Evolutionary conservation across 192 early-diverging fungal species (phyloP).

Genomic region (Backusella tarrabulga): DNA sequence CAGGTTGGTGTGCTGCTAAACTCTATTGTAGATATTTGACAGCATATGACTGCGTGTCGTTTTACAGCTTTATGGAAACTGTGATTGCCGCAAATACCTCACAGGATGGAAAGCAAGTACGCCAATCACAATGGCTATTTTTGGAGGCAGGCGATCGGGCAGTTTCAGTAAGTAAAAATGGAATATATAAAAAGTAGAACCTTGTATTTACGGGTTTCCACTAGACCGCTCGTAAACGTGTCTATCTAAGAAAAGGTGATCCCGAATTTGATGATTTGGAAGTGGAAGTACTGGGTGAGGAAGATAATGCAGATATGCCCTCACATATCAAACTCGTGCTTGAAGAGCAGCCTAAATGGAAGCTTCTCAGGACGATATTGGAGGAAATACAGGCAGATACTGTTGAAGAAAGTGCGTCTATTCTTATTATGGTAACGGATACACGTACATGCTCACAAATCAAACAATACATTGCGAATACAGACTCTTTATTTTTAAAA

Average conservation of each 20-base stretch:
- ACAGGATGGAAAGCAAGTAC: slow-evolving; percentile 20
- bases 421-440: slow-evolving; percentile 74
- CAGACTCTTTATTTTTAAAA: slow-evolving; percentile 31
- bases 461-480: slow-evolving; percentile 46
- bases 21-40: slow-evolving; percentile 63
- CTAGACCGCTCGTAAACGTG: slow-evolving; percentile 46
- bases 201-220: not conserved
- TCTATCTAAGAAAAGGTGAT: slow-evolving; percentile 42
- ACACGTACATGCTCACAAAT: slow-evolving; percentile 64
- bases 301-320: slow-evolving; percentile 50
- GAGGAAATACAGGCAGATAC: slow-evolving; percentile 78
- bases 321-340: slow-evolving; percentile 66
- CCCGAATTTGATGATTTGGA: slow-evolving; percentile 15
- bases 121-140: slow-evolving; percentile 78
- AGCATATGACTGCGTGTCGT: slow-evolving; percentile 85
- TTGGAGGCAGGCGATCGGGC: slow-evolving; percentile 84
- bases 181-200: not conserved
- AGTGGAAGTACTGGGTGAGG: too few species aligned
- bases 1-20: not conserved
- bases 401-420: slow-evolving; percentile 43
- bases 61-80: slow-evolving; percentile 84
- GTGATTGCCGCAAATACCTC: slow-evolving; percentile 63
- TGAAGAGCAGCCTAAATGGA: slow-evolving; percentile 96
- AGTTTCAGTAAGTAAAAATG: slow-evolving; percentile 48
- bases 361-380: slow-evolving; percentile 64